phyloP scores from a whole-genome alignment of 202 grass and related monocot species.

The Saccharum hybrid region DNA sequence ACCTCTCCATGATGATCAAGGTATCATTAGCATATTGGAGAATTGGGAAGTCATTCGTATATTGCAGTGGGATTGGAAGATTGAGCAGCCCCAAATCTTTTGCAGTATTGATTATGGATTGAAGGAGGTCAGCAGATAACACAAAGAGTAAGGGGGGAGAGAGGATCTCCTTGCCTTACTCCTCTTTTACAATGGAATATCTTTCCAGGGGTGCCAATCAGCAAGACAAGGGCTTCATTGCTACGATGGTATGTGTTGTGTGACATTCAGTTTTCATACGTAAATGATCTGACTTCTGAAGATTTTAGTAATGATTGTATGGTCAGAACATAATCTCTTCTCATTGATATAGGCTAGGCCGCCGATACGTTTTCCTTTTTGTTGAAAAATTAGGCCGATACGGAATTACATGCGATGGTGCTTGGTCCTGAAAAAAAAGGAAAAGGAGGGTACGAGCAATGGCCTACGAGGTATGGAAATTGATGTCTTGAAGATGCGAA shows the following conservation, averaged over 20 bases:
- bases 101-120: too few relatives aligned
- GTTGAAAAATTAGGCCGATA: background rate
- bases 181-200: too few relatives aligned
- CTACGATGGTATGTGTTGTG: background rate
- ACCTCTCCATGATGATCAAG: too few relatives aligned
- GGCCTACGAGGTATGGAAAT: background rate
- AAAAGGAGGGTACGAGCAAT: background rate
- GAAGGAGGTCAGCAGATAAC: too few relatives aligned
- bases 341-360: background rate
- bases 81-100: too few relatives aligned
- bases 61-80: too few relatives aligned
- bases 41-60: too few relatives aligned
- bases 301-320: conserved; percentile 8
- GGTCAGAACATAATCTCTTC: background rate
- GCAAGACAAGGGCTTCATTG: background rate
- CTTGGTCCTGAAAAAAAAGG: background rate
- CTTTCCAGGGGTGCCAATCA: too few relatives aligned
- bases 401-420: background rate
- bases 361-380: background rate
- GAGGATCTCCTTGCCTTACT: too few relatives aligned
- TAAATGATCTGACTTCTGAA: background rate
- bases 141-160: too few relatives aligned
- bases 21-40: too few relatives aligned
- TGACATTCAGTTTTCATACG: background rate
- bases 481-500: too few relatives aligned